Conservation (phyloP, 768 basidiomycete genomes). For the Termitomyces sp. region DNA sequence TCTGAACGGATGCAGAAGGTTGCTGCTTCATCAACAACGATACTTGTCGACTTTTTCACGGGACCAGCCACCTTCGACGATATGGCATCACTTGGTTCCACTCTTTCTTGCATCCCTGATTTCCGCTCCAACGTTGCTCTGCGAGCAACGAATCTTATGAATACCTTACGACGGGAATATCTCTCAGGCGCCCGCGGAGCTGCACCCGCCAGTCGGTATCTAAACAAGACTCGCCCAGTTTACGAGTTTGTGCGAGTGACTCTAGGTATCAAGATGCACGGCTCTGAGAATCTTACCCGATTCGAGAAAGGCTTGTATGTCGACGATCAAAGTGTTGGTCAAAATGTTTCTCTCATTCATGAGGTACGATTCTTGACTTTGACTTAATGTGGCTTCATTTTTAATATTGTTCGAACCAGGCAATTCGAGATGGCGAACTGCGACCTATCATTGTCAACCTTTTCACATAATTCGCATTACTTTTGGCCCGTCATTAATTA, state of each 20-base stretch:
- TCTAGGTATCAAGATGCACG: constrained; percentile 79
- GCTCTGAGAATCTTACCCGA: constrained; percentile 60
- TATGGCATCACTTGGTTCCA: constrained; percentile 22
- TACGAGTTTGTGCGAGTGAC: constrained; percentile 74
- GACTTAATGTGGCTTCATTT: background rate
- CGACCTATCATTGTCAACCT: constrained; percentile 38
- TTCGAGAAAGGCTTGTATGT: constrained; percentile 62
- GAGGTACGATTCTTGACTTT: constrained; percentile 45
- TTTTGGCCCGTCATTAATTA: background rate
- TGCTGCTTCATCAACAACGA: constrained; percentile 54
- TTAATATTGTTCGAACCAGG: constrained; percentile 20
- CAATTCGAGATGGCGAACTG: constrained; percentile 50
- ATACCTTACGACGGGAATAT: constrained; percentile 48
- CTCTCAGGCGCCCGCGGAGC: constrained; percentile 52
- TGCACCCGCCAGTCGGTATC: constrained; percentile 61
- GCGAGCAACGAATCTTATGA: constrained; percentile 40
- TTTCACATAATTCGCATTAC: constrained; percentile 18
- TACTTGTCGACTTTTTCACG: constrained; percentile 62
- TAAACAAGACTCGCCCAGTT: constrained; percentile 64
- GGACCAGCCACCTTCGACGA: constrained; percentile 28
- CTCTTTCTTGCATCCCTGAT: constrained; percentile 35
- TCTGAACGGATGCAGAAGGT: constrained; percentile 64
- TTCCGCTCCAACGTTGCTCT: constrained; percentile 54
- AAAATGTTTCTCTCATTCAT: constrained; percentile 69
- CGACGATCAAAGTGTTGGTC: constrained; percentile 65